Base-by-base conservation (phyloP, 2,329 filamentous ascomycete species). In the Penicillium frequentans region DNA sequence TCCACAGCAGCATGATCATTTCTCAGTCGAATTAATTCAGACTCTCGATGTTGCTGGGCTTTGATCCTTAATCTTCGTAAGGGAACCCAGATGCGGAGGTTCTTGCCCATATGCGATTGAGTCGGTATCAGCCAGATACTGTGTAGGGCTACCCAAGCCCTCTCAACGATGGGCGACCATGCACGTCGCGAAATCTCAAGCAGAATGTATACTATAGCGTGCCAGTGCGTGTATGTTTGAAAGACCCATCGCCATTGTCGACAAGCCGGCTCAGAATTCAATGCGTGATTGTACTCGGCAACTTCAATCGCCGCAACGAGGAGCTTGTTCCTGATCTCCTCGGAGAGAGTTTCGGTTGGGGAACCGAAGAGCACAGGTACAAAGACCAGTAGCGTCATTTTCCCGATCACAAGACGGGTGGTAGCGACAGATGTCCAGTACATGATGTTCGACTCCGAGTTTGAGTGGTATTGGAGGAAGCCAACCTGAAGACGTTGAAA, bases 171-270 rank as follows among this genome's bases (percentile, higher is more conserved):
- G 1, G 79, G 72, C 11, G 78, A 78, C 78, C 79, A 81, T 1
- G 75, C 73, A 0, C 78, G 72, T 3, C 77, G 77, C 14, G 76
- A 78, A 1, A 80, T 70, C 63, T 85, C 81, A 13, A 85, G 75
- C 27, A 86, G 63, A 0, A 85, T 73, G 61, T 83, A 86, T 0
- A 83, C 82, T 3, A 85, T 78, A 5, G 84, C 82, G 60, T 85
- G 79, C 82, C 83, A 86, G 57, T 85, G 82, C 0, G 80, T 83
- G 65, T 84, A 85, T 0, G 82, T 84, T 62, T 84, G 81, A 67
- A 83, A 85, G 6, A 84, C 72, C 84, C 84, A 86, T 19, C 81
- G 80, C 79, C 81, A 85, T 47, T 80, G 79, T 10, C 76, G 77
- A 52, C 76, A 79, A 16, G 72, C 73, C 2, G 73, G 70, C 54